Percentiles rank a stretch among this genome's conserved stretches.
Evolutionary conservation across 495 filamentous ascomycete species (phyloP).

Genomic region (Penicillium silybi): DNA sequence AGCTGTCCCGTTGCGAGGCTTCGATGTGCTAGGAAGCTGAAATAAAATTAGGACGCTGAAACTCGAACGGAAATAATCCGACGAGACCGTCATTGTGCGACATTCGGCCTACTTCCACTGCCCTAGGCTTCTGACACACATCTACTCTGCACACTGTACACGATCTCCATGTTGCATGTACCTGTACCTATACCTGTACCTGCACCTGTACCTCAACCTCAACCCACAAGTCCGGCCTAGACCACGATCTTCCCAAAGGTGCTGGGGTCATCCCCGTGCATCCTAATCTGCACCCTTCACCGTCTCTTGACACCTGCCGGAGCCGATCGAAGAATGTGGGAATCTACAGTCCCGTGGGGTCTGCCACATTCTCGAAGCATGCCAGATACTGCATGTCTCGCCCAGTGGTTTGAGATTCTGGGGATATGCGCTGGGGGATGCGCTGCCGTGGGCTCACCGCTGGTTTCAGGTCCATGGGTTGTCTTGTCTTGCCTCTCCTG

Average conservation of each 20-base stretch:
- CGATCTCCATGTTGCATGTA: neutral
- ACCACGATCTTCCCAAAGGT: neutral
- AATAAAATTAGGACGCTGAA: neutral
- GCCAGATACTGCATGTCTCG: neutral
- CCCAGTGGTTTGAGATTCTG: neutral
- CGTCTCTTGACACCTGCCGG: neutral
- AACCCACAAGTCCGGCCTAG: no score
- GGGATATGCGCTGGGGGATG: conserved; percentile 2
- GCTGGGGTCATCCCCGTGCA: neutral
- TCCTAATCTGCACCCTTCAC: neutral
- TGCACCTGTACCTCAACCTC: no score
- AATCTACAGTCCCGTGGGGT: conserved; percentile 4
- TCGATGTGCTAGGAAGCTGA: no score
- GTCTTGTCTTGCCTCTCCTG: neutral
- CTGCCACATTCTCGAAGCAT: conserved; percentile 26
- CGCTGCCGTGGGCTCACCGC: conserved; percentile 3
- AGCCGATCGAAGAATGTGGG: conserved; percentile 13
- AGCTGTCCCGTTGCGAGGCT: no score
- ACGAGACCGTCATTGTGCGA: conserved; percentile 9
- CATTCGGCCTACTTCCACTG: conserved; percentile 3
- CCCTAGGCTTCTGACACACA: neutral
- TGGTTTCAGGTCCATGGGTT: conserved; percentile 3
- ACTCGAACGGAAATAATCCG: neutral
- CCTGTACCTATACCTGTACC: no score
- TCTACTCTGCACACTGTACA: neutral